Evolutionary conservation across 306 rosid genomes (phyloP).

Genomic region (Echinosophora koreensis): DNA sequence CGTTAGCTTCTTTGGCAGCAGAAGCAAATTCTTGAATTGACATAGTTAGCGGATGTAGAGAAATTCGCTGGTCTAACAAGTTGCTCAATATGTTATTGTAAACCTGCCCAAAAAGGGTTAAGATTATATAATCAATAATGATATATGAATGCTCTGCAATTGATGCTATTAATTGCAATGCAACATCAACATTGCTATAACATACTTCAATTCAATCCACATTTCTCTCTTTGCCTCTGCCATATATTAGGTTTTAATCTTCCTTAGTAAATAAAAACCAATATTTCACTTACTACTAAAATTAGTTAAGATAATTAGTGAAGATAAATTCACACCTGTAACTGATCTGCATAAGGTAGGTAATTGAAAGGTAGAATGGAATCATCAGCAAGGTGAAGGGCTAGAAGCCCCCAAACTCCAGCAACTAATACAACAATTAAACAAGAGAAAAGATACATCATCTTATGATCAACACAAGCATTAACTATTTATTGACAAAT

Average conservation of each 20-base stretch:
- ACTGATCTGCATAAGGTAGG: slow-evolving; percentile 66
- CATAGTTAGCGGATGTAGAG: slow-evolving; percentile 52
- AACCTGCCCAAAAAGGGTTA: slow-evolving; percentile 44
- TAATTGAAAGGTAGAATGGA: slow-evolving; percentile 70
- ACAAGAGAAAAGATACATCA: slow-evolving; percentile 2
- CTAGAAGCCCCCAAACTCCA: slow-evolving; percentile 80
- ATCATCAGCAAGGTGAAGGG: slow-evolving; percentile 79
- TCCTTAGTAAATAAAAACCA: background rate
- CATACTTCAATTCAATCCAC: background rate
- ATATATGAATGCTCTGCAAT: background rate
- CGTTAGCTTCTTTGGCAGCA: slow-evolving; percentile 65
- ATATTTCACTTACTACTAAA: background rate
- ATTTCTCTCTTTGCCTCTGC: background rate
- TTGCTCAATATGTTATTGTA: slow-evolving; percentile 56
- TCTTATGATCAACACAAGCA: background rate
- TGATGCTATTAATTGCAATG: background rate
- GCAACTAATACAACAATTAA: slow-evolving; percentile 56
- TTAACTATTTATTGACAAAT: background rate
- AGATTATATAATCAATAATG: background rate
- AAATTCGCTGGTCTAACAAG: slow-evolving; percentile 46
- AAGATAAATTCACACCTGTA: slow-evolving; percentile 55
- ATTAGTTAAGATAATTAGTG: background rate
- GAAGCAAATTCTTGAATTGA: slow-evolving; percentile 66
- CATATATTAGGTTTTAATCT: background rate
- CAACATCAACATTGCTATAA: slow-evolving; percentile 20